Percentiles rank a stretch among this genome's conserved stretches.
Evolutionary conservation across 345 rosid species (phyloP).

Genomic region (Streptanthus diversifolius): DNA sequence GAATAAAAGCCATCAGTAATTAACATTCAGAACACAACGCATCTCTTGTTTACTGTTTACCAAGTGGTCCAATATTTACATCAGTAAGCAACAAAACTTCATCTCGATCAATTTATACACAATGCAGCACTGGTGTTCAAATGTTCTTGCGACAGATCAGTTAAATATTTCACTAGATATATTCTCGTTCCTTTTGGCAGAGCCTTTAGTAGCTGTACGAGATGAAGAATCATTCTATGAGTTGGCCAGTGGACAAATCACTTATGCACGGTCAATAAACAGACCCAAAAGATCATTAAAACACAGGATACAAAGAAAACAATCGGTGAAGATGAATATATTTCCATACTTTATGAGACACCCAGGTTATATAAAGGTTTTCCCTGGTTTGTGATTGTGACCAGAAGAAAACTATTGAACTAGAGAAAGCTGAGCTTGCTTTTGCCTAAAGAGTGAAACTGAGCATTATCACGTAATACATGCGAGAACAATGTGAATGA

Average conservation of each 20-base stretch:
- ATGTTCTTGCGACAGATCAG: neutral
- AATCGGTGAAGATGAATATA: too few relatives aligned
- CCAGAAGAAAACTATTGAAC: too few relatives aligned
- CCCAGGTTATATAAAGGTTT: too few relatives aligned
- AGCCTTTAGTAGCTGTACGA: neutral
- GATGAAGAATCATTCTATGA: conserved; percentile 45
- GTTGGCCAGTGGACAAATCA: conserved; percentile 51
- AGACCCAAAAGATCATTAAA: too few relatives aligned
- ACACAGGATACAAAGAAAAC: too few relatives aligned
- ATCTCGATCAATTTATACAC: neutral
- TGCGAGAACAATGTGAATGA: neutral
- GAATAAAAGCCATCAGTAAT: conserved; percentile 14
- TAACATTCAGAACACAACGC: conserved; percentile 14
- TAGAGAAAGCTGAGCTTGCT: too few relatives aligned
- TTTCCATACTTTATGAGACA: too few relatives aligned
- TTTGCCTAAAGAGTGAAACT: too few relatives aligned
- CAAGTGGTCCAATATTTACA: conserved; percentile 26
- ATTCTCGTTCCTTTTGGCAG: neutral
- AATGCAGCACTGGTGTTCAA: neutral
- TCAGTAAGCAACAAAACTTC: neutral
- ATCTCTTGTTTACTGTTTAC: conserved; percentile 11
- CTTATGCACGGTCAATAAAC: conserved; percentile 19
- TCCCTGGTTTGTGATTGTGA: too few relatives aligned
- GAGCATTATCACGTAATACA: neutral
- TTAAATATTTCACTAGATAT: neutral